Evolutionary conservation across 1,284 basidiomycete genomes (phyloP).

Genomic region (Sporisorium exsertum): DNA sequence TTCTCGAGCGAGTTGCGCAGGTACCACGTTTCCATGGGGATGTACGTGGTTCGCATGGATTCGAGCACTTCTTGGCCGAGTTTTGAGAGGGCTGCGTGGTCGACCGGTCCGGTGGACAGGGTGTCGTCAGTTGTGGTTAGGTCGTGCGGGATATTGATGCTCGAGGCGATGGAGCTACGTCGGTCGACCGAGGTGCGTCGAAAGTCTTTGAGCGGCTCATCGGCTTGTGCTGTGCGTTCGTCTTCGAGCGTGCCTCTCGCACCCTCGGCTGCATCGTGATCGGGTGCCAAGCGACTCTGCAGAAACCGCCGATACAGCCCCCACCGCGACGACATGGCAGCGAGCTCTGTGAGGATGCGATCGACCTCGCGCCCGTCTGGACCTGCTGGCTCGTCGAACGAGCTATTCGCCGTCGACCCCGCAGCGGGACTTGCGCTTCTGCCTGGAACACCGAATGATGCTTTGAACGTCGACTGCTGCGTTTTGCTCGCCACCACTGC

Average conservation of each 20-base stretch:
- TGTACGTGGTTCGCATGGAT: constrained; percentile 78
- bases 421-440: constrained; percentile 70
- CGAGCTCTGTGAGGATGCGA: constrained; percentile 84
- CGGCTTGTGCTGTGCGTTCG: constrained; percentile 33
- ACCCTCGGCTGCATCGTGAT: constrained; percentile 24
- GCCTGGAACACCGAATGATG: constrained; percentile 70
- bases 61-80: constrained; percentile 75
- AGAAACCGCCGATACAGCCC: constrained; percentile 89
- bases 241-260: constrained; percentile 19
- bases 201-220: constrained; percentile 45
- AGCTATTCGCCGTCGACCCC: constrained; percentile 65
- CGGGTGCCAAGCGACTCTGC: constrained; percentile 77
- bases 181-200: constrained; percentile 48
- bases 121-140: constrained; percentile 3
- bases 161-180: constrained; percentile 33
- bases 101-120: neutral
- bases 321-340: constrained; percentile 91
- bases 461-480: constrained; percentile 67
- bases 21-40: constrained; percentile 93
- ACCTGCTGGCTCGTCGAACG: constrained; percentile 74
- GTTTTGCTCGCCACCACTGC: constrained; percentile 53
- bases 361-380: constrained; percentile 91
- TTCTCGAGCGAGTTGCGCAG: constrained; percentile 87
- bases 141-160: constrained; percentile 2
- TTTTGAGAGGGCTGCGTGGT: constrained; percentile 73